These are phyloP conservation scores for Botrytis galanthina DNA, from an alignment of 2,329 filamentous ascomycete genomes.

Conservation along the genomic window DNA sequence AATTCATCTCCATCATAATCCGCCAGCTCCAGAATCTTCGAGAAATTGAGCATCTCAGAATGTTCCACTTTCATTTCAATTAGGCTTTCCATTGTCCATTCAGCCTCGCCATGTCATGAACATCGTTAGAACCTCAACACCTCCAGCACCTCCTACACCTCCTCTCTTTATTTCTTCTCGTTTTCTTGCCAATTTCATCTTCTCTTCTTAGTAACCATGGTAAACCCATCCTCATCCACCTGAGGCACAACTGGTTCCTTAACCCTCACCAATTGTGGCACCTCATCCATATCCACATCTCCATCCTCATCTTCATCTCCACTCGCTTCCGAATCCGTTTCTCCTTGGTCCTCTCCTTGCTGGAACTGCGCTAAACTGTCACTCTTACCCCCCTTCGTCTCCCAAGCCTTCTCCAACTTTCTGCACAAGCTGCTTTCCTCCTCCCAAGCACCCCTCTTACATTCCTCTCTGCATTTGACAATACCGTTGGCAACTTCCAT, in stretches of 20 bases:
- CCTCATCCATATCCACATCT: constrained; percentile 68
- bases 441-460: constrained; percentile 52
- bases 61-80: neutral
- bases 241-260: constrained; percentile 64
- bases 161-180: neutral
- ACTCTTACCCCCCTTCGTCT: constrained; percentile 59
- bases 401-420: constrained; percentile 61
- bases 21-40: neutral
- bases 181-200: constrained; percentile 25
- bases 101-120: neutral
- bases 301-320: constrained; percentile 53
- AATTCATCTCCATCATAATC: neutral
- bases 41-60: neutral
- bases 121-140: neutral
- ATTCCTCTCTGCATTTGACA: constrained; percentile 65
- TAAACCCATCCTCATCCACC: constrained; percentile 80
- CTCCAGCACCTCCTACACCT: neutral
- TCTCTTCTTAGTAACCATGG: constrained; percentile 69
- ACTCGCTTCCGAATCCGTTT: constrained; percentile 55
- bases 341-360: constrained; percentile 54
- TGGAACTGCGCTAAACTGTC: constrained; percentile 48
- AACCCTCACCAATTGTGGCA: constrained; percentile 58
- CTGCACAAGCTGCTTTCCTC: constrained; percentile 66
- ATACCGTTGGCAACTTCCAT: constrained; percentile 72
- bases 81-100: neutral